phyloP scores from a whole-genome alignment of 2,329 filamentous ascomycete genomes.

The Aspergillus versicolor region DNA sequence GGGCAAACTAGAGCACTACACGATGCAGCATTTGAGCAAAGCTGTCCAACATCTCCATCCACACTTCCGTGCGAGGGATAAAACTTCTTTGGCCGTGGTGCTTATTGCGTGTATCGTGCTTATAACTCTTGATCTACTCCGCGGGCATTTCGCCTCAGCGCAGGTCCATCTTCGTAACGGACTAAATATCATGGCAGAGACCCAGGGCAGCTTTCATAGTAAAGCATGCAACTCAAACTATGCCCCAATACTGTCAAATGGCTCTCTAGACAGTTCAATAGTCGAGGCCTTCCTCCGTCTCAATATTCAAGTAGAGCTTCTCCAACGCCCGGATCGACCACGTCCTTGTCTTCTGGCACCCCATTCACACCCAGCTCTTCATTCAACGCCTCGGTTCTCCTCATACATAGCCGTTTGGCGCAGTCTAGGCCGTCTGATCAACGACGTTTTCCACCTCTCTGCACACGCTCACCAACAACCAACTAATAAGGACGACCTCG shows the following conservation, averaged over 20 bases:
- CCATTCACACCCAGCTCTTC: not conserved
- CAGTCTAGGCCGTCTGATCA: constrained; percentile 22
- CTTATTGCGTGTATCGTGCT: constrained; percentile 47
- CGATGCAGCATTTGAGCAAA: constrained; percentile 40
- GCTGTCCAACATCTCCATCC: constrained; percentile 31
- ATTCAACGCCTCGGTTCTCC: not conserved
- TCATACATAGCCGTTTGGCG: constrained; percentile 19
- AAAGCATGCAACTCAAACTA: too few species aligned
- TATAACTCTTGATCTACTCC: constrained; percentile 41
- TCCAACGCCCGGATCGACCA: constrained; percentile 21
- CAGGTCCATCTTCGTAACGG: constrained; percentile 33
- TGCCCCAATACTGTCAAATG: not conserved
- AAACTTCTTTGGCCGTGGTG: constrained; percentile 33
- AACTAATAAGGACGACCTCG: not conserved
- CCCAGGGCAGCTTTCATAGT: not conserved
- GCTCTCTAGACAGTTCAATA: constrained; percentile 21
- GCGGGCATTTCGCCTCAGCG: constrained; percentile 27
- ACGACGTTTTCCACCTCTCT: constrained; percentile 18
- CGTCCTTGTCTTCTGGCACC: constrained; percentile 11
- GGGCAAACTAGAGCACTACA: constrained; percentile 29
- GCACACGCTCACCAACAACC: constrained; percentile 6
- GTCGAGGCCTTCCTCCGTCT: constrained; percentile 29
- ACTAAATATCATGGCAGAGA: constrained; percentile 24
- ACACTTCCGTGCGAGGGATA: constrained; percentile 24
- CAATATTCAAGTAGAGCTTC: constrained; percentile 27